Percentiles rank a stretch among this genome's conserved stretches.
Conservation (phyloP, 2,329 filamentous ascomycete genomes). For the Chaetomiaceae sp. region DNA sequence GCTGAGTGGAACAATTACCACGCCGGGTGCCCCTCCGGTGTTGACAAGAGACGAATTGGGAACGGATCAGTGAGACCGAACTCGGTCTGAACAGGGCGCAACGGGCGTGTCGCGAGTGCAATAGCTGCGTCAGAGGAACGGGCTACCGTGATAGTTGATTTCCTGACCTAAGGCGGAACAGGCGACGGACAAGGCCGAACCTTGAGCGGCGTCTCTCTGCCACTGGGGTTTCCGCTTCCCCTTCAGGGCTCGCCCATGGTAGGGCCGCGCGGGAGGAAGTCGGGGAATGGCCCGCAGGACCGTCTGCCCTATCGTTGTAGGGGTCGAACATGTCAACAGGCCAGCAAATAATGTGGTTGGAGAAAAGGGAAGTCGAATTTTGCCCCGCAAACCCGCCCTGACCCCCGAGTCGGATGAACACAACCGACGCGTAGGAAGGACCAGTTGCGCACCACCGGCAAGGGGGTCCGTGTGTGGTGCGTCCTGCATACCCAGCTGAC, state of each 20-base stretch:
- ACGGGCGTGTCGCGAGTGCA: not conserved
- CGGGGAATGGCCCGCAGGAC: not conserved
- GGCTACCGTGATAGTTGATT: not conserved
- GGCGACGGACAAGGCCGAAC: not conserved
- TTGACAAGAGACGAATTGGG: no score
- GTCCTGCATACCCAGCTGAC: not conserved
- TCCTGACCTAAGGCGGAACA: not conserved
- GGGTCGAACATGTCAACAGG: constrained; percentile 5
- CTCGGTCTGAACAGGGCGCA: not conserved
- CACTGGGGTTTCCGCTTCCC: not conserved
- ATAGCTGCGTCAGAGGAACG: not conserved
- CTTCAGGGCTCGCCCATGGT: not conserved
- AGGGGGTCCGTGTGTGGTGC: not conserved
- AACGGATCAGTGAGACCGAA: not conserved
- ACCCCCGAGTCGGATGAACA: not conserved
- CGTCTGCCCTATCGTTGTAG: constrained; percentile 4
- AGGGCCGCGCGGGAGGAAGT: not conserved
- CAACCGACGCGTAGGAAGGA: not conserved
- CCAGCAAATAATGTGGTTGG: constrained; percentile 6
- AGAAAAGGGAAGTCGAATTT: constrained; percentile 9
- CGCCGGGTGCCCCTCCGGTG: not conserved
- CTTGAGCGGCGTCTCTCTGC: not conserved
- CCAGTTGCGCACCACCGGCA: not conserved
- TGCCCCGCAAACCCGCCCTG: not conserved
- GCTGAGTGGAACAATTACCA: not conserved